phyloP scores from a whole-genome alignment of 495 filamentous ascomycete species.

The Penicillium parvum region DNA sequence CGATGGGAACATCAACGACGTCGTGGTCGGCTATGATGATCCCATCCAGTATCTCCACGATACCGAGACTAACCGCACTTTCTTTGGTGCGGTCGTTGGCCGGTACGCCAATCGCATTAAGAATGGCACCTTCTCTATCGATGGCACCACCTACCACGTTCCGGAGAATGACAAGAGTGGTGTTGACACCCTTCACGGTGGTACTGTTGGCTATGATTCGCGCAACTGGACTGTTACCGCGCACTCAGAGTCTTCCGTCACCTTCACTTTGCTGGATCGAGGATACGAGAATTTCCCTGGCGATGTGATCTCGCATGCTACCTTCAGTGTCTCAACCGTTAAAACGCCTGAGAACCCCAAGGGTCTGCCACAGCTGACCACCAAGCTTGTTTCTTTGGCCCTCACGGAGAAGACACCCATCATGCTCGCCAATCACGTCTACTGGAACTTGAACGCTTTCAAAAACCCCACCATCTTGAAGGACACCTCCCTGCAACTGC shows the following conservation, averaged over 20 bases:
- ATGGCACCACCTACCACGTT: constrained; percentile 60
- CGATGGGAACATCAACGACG: constrained; percentile 58
- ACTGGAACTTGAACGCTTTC: constrained; percentile 89
- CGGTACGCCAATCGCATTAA: constrained; percentile 86
- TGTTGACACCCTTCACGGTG: constrained; percentile 73
- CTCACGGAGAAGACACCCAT: constrained; percentile 76
- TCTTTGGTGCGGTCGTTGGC: constrained; percentile 72
- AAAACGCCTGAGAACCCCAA: constrained; percentile 35
- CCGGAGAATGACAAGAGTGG: constrained; percentile 68
- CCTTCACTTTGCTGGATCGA: constrained; percentile 73
- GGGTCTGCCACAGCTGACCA: constrained; percentile 42
- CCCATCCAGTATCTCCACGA: constrained; percentile 66
- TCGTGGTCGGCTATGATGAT: constrained; percentile 77
- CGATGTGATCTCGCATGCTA: constrained; percentile 71
- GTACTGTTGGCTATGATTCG: constrained; percentile 75
- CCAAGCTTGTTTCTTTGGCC: constrained; percentile 56
- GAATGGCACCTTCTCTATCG: constrained; percentile 74
- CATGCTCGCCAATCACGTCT: constrained; percentile 78
- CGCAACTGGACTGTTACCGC: constrained; percentile 75
- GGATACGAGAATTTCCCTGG: constrained; percentile 76
- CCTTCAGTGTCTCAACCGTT: constrained; percentile 55
- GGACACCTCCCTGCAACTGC: constrained; percentile 66
- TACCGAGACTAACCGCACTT: constrained; percentile 61
- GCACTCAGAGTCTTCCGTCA: constrained; percentile 63
- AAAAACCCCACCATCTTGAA: constrained; percentile 62